Evolutionary conservation across 495 filamentous ascomycete species (phyloP).

Genomic region (Aspergillus saccharolyticus): DNA sequence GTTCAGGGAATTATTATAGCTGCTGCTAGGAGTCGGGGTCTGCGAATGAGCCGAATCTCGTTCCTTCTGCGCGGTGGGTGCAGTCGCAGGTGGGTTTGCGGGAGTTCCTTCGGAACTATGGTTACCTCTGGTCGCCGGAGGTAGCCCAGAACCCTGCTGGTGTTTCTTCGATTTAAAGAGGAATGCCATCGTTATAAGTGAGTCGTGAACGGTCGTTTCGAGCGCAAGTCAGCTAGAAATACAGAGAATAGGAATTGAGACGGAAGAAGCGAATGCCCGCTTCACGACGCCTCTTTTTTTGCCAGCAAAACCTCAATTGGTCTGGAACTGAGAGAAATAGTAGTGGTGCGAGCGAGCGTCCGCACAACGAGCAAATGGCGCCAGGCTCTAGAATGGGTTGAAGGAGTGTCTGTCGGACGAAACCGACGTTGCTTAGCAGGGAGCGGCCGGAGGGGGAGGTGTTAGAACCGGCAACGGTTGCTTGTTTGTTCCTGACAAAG

Average conservation of each 20-base stretch:
- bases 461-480: slow-evolving; percentile 1
- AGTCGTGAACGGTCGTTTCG: slow-evolving; percentile 39
- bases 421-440: slow-evolving; percentile 9
- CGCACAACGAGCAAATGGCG: slow-evolving; percentile 6
- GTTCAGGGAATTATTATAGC: slow-evolving; percentile 60
- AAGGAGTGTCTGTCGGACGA: slow-evolving; percentile 15
- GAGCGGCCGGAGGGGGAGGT: slow-evolving; percentile 5
- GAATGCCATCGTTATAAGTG: slow-evolving; percentile 52
- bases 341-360: slow-evolving; percentile 1
- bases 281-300: slow-evolving; percentile 6
- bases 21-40: slow-evolving; percentile 57
- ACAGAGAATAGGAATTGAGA: slow-evolving; percentile 2
- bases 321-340: not conserved
- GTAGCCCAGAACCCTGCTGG: slow-evolving; percentile 42
- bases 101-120: slow-evolving; percentile 44
- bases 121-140: slow-evolving; percentile 50
- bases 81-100: slow-evolving; percentile 22
- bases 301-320: not conserved
- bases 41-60: slow-evolving; percentile 38
- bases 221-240: slow-evolving; percentile 14
- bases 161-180: slow-evolving; percentile 60
- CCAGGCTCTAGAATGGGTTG: slow-evolving; percentile 10
- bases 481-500: slow-evolving; percentile 6
- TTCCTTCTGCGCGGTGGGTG: slow-evolving; percentile 37
- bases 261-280: not conserved